phyloP scores from a whole-genome alignment of 1,284 basidiomycete species.

The Apiotrichum akiyoshidainum region DNA sequence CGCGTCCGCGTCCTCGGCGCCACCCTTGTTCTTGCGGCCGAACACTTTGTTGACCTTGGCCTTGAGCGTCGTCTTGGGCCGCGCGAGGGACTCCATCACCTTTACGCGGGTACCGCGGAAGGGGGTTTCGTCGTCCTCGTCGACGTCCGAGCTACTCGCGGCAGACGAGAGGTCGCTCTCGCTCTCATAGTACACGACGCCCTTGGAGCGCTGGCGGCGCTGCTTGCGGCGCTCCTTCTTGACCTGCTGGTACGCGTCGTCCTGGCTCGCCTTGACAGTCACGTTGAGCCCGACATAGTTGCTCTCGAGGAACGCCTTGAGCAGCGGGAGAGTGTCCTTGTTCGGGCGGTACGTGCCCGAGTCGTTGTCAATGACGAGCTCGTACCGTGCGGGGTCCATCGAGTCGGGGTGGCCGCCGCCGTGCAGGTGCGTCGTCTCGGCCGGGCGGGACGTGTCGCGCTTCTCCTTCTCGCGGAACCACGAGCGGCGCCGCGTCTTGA shows the following conservation, averaged over 20 bases:
- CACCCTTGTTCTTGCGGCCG: background rate
- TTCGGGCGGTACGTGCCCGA: conserved; percentile 57
- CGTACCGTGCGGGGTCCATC: conserved; percentile 48
- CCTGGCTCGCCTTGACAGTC: conserved; percentile 58
- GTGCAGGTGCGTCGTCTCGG: conserved; percentile 1
- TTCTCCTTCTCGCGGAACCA: background rate
- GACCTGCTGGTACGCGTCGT: conserved; percentile 53
- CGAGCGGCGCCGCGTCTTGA: background rate
- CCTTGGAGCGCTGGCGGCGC: background rate
- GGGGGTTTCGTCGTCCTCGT: background rate
- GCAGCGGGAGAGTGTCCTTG: conserved; percentile 50
- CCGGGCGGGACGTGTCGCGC: conserved; percentile 1
- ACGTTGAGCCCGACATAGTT: conserved; percentile 67
- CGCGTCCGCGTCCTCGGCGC: background rate
- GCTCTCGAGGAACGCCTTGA: conserved; percentile 54
- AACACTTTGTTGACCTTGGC: background rate
- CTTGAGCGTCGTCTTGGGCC: conserved; percentile 4
- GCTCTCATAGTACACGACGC: background rate
- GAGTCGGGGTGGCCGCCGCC: conserved; percentile 16
- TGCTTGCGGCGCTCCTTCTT: conserved; percentile 35
- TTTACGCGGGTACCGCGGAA: background rate
- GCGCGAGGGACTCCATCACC: background rate
- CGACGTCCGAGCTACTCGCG: background rate
- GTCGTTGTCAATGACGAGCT: conserved; percentile 58
- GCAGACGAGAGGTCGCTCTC: background rate